phyloP scores from a whole-genome alignment of 768 basidiomycete species.

The Tephrocybe sp. region DNA sequence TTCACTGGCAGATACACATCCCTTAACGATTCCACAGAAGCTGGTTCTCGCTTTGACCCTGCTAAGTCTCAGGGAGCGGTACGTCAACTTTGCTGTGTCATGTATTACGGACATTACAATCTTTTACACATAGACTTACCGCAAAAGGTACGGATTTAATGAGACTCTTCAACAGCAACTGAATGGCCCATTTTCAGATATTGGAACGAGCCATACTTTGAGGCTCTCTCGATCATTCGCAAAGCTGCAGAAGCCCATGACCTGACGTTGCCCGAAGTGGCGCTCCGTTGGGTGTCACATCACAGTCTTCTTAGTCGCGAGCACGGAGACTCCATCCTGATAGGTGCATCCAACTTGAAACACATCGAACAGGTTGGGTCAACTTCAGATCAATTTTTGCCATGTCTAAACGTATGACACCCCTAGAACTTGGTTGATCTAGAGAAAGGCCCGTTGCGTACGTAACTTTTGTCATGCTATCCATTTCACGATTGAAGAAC shows the following conservation, averaged over 20 bases:
- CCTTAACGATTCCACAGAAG: slow-evolving; percentile 38
- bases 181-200: slow-evolving; percentile 14
- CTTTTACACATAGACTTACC: slow-evolving; percentile 32
- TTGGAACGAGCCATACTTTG: slow-evolving; percentile 27
- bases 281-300: slow-evolving; percentile 46
- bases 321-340: slow-evolving; percentile 36
- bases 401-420: background rate
- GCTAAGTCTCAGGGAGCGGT: slow-evolving; percentile 46
- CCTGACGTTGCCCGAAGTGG: slow-evolving; percentile 42
- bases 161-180: background rate
- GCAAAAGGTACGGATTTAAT: slow-evolving; percentile 28
- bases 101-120: background rate
- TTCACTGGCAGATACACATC: slow-evolving; percentile 54
- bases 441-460: slow-evolving; percentile 25
- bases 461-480: background rate
- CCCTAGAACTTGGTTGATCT: slow-evolving; percentile 24
- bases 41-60: slow-evolving; percentile 60
- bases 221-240: slow-evolving; percentile 20
- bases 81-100: too few species aligned
- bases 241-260: slow-evolving; percentile 26
- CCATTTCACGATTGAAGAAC: background rate
- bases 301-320: slow-evolving; percentile 39
- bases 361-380: slow-evolving; percentile 37
- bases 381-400: background rate
- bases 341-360: slow-evolving; percentile 40